phyloP scores from a whole-genome alignment of 2,329 filamentous ascomycete genomes.

The Bisporella sp. region DNA sequence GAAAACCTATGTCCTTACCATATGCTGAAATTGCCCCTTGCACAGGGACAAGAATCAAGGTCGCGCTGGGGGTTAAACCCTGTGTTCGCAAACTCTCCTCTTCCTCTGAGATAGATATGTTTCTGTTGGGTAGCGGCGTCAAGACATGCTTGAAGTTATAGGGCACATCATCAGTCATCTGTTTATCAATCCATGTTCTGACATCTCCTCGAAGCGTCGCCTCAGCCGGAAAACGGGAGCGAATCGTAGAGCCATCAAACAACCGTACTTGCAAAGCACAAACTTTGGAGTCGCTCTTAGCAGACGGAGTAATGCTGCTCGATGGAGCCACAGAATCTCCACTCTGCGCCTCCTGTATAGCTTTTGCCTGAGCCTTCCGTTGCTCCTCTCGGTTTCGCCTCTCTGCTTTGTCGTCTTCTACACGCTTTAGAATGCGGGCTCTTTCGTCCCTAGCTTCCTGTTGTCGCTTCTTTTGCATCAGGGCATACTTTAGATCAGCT shows the following conservation, averaged over 20 bases:
- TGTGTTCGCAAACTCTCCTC: constrained; percentile 59
- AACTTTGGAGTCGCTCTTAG: constrained; percentile 17
- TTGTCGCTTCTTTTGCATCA: constrained; percentile 53
- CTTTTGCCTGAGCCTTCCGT: constrained; percentile 33
- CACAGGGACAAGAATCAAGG: constrained; percentile 72
- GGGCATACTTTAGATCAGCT: constrained; percentile 40
- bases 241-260: constrained; percentile 76
- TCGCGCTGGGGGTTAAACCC: constrained; percentile 71
- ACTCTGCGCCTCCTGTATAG: not conserved
- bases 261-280: constrained; percentile 72
- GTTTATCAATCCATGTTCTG: constrained; percentile 68
- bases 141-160: constrained; percentile 83
- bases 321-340: constrained; percentile 1
- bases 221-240: constrained; percentile 60
- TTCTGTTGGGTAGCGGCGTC: constrained; percentile 67
- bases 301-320: not conserved
- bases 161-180: constrained; percentile 52
- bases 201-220: constrained; percentile 60
- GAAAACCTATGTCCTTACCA: constrained; percentile 4
- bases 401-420: constrained; percentile 69
- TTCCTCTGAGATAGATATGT: constrained; percentile 71
- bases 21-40: constrained; percentile 55
- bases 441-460: constrained; percentile 62
- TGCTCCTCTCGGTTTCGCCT: constrained; percentile 50
- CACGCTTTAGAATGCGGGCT: constrained; percentile 63